Evolutionary conservation across 805 yeast genomes (phyloP), one percentile per base, ranked within the genome.

Genomic region (Yamadazyma ubonensis): DNA sequence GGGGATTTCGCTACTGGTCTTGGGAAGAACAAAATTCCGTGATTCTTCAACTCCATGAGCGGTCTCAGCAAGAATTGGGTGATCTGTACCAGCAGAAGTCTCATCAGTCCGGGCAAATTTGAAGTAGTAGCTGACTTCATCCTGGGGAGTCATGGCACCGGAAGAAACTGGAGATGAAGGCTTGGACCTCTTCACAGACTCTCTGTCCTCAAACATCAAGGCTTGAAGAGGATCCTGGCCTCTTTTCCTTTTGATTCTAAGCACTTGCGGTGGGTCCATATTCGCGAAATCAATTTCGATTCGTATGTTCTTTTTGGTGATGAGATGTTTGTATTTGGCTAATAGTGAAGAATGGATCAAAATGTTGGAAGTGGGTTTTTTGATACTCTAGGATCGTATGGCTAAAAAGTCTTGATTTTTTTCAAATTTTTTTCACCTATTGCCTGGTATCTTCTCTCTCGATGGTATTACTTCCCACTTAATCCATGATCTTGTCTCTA

Each of bases 141-240:
- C 48, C 31, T 15, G 36, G 11, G 45, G 49, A 14, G 44, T 48
- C 18, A 73, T 46, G 67, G 35, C 40, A 4, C 52, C 57, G 2
- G 44, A 78, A 52, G 59, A 50, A 2, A 49, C 32, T 1, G 66
- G 70, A 8, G 67, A 54, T 10, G 65, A 54, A 2, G 68, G 65
- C 45, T 66, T 68, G 17, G 75, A 65, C 39, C 76, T 54, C 50
- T 78, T 69, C 33, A 67, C 51, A 8, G 49, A 26, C 19, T 59
- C 58, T 14, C 53, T 46, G 28, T 67, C 69, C 36, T 75, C 79
- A 19, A 76, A 51, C 7, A 76, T 63, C 52, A 90, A 70, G 1
- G 96, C 96, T 50, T 86, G 88, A 17, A 91, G 70, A 2, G 97
- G 96, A 50, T 87, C 96, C 53, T 88, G 93, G 38, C 79, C 81